phyloP scores from a whole-genome alignment of 805 yeast species.

The Pichia deserticola region DNA sequence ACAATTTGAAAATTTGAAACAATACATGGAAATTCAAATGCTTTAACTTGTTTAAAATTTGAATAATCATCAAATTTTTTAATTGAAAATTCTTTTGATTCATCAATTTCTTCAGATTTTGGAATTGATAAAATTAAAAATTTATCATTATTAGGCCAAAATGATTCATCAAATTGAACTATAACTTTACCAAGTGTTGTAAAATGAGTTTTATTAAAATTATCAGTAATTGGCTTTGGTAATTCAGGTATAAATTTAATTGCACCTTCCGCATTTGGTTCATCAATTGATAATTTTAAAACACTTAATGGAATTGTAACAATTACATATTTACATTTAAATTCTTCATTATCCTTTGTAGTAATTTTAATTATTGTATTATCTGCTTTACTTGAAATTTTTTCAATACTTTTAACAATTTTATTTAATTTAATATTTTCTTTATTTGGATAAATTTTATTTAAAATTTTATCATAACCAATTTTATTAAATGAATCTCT shows the following conservation, averaged over 20 bases:
- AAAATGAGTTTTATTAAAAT: slow-evolving; percentile 28
- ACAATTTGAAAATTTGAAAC: slow-evolving; percentile 22
- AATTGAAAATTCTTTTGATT: background rate
- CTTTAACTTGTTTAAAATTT: slow-evolving; percentile 6
- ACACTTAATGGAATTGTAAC: slow-evolving; percentile 46
- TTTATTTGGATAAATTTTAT: slow-evolving; percentile 21
- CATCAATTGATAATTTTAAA: slow-evolving; percentile 28
- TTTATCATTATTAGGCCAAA: slow-evolving; percentile 35
- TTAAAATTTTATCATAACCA: slow-evolving; percentile 24
- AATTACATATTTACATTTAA: slow-evolving; percentile 30
- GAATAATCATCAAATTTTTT: background rate
- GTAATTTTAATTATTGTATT: slow-evolving; percentile 11
- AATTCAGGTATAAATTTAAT: slow-evolving; percentile 29
- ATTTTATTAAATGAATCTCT: slow-evolving; percentile 25
- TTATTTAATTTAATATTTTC: slow-evolving; percentile 16
- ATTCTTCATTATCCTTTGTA: slow-evolving; percentile 15
- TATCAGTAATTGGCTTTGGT: slow-evolving; percentile 26
- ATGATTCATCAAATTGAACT: slow-evolving; percentile 35
- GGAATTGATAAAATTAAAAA: slow-evolving; percentile 24
- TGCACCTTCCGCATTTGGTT: slow-evolving; percentile 21
- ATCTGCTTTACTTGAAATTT: slow-evolving; percentile 8
- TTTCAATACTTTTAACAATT: slow-evolving; percentile 25
- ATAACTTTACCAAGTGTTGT: slow-evolving; percentile 39
- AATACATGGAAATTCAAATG: slow-evolving; percentile 26
- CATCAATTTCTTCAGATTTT: slow-evolving; percentile 12